phyloP scores from a whole-genome alignment of 805 yeast species.

The Ascoidea tarda region DNA sequence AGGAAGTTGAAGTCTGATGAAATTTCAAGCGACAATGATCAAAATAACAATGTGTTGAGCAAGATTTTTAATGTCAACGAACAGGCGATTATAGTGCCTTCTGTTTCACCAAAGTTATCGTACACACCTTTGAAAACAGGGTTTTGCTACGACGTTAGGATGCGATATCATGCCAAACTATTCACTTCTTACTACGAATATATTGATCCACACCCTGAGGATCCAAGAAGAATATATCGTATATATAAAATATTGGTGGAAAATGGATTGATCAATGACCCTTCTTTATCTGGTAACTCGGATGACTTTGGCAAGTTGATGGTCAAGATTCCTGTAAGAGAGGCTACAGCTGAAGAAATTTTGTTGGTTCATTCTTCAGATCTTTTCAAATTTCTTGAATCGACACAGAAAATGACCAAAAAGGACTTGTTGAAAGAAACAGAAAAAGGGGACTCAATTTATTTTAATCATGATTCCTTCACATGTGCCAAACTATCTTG shows the following conservation, averaged over 20 bases:
- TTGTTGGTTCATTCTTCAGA: conserved; percentile 72
- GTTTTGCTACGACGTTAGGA: conserved; percentile 86
- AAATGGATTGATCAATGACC: conserved; percentile 78
- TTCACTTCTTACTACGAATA: conserved; percentile 87
- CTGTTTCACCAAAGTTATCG: no score
- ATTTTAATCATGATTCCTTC: conserved; percentile 82
- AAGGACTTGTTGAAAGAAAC: conserved; percentile 71
- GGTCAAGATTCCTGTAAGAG: conserved; percentile 83
- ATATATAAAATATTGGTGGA: conserved; percentile 90
- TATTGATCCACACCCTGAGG: conserved; percentile 98
- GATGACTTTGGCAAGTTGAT: conserved; percentile 71
- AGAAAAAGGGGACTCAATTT: conserved; percentile 87
- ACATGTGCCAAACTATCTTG: conserved; percentile 83
- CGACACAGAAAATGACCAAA: conserved; percentile 65
- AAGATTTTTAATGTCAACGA: no score
- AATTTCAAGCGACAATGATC: no score
- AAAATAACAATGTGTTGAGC: no score
- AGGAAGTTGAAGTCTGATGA: no score
- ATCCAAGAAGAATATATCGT: conserved; percentile 89
- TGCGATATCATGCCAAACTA: conserved; percentile 94
- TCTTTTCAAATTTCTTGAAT: conserved; percentile 62
- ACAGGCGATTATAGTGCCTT: no score
- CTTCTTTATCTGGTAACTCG: conserved; percentile 50
- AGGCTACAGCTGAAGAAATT: conserved; percentile 79
- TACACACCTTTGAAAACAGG: conserved; percentile 81